A percentile compares a stretch with the other conserved stretches of the same genome.
Evolutionary conservation across 2,329 filamentous ascomycete genomes (phyloP).

Genomic region (Diplodia scrobiculata): DNA sequence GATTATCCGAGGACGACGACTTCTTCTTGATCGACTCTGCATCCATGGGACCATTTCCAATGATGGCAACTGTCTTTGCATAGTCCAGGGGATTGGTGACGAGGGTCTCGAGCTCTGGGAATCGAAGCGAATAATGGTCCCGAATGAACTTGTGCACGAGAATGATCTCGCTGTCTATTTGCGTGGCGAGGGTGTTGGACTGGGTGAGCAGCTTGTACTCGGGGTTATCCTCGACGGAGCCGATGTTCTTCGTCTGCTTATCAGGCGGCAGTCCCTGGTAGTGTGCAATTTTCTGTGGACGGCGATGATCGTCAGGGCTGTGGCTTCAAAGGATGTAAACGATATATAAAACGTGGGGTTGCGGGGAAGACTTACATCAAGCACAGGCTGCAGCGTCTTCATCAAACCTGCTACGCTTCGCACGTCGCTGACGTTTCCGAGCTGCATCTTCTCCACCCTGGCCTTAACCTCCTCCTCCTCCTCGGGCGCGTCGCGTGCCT

Average conservation of each 20-base stretch:
- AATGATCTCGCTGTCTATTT: slow-evolving; percentile 89
- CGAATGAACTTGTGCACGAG: slow-evolving; percentile 94
- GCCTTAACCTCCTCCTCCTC: slow-evolving; percentile 72
- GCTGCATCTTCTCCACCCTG: slow-evolving; percentile 79
- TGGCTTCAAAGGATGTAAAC: slow-evolving; percentile 44
- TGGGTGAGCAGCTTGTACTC: slow-evolving; percentile 87
- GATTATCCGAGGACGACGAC: slow-evolving; percentile 75
- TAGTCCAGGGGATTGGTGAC: slow-evolving; percentile 93
- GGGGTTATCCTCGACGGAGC: slow-evolving; percentile 83
- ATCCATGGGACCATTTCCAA: slow-evolving; percentile 82
- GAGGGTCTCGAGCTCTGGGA: slow-evolving; percentile 87
- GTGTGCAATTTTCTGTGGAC: slow-evolving; percentile 73
- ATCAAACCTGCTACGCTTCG: slow-evolving; percentile 77
- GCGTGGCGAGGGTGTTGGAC: slow-evolving; percentile 85
- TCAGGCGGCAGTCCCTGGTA: slow-evolving; percentile 71
- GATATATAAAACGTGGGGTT: slow-evolving; percentile 8
- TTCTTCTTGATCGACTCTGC: slow-evolving; percentile 76
- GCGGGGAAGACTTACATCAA: slow-evolving; percentile 64
- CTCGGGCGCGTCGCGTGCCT: slow-evolving; percentile 56
- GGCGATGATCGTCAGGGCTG: slow-evolving; percentile 66
- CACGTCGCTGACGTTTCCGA: slow-evolving; percentile 67
- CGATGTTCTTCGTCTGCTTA: slow-evolving; percentile 66
- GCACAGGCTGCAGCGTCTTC: slow-evolving; percentile 75
- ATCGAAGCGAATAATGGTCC: slow-evolving; percentile 91
- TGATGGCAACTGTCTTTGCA: slow-evolving; percentile 88